These are phyloP conservation scores for Vitis rupestris DNA, from an alignment of 164 flowering plant species.

Conservation along the genomic window DNA sequence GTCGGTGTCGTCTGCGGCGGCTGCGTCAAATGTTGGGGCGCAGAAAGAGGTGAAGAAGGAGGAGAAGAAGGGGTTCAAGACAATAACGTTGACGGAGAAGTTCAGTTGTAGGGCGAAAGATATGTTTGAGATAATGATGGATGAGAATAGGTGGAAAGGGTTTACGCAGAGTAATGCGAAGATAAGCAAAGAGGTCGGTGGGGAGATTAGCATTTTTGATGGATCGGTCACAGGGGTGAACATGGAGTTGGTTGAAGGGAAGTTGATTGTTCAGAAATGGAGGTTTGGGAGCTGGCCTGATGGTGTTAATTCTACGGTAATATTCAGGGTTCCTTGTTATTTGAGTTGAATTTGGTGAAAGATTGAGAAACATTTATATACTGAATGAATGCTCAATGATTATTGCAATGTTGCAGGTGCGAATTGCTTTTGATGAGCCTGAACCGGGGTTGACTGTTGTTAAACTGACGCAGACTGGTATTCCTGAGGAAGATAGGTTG, in stretches of 20 bases:
- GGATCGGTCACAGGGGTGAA: slow-evolving; percentile 85
- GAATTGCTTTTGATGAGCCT: slow-evolving; percentile 70
- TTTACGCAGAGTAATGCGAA: slow-evolving; percentile 96
- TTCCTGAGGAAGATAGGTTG: slow-evolving; percentile 94
- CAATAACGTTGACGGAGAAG: slow-evolving; percentile 74
- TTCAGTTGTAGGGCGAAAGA: slow-evolving; percentile 78
- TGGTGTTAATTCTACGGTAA: slow-evolving; percentile 76
- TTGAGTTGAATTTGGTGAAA: neutral
- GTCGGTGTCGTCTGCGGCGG: slow-evolving; percentile 10
- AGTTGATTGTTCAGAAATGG: slow-evolving; percentile 91
- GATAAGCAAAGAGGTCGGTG: slow-evolving; percentile 91
- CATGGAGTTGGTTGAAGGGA: slow-evolving; percentile 84
- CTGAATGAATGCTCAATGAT: neutral
- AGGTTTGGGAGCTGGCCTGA: slow-evolving; percentile 95
- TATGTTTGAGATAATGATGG: slow-evolving; percentile 96
- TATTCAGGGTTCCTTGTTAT: neutral
- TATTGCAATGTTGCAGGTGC: slow-evolving; percentile 49
- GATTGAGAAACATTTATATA: neutral
- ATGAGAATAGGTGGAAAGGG: slow-evolving; percentile 98
- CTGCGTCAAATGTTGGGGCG: slow-evolving; percentile 3
- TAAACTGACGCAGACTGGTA: slow-evolving; percentile 60
- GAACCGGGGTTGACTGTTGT: slow-evolving; percentile 69
- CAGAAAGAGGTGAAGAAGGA: slow-evolving; percentile 21
- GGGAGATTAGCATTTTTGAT: slow-evolving; percentile 80
- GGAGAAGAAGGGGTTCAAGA: slow-evolving; percentile 80